Evolutionary conservation across 1,139 yeast genomes (phyloP).

Genomic region (Candida mesenterica): DNA sequence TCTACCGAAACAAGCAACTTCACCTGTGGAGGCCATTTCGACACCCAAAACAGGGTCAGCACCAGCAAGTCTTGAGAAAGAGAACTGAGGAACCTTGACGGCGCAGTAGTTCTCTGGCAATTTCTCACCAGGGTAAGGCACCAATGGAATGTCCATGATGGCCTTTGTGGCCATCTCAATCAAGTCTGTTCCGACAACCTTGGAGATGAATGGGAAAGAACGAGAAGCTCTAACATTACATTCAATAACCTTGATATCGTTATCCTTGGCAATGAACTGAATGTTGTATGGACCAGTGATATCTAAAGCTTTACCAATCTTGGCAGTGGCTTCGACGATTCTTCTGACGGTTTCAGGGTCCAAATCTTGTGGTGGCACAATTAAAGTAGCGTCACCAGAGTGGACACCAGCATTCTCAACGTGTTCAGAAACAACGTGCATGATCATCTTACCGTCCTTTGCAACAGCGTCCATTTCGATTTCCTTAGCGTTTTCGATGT

Average conservation of each 20-base stretch:
- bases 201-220: constrained; percentile 97
- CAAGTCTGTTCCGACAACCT: constrained; percentile 94
- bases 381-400: constrained; percentile 97
- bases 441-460: constrained; percentile 85
- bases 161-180: constrained; percentile 98
- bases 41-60: constrained; percentile 99
- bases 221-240: constrained; percentile 98
- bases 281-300: constrained; percentile 98
- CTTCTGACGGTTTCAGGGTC: constrained; percentile 88
- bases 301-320: constrained; percentile 92
- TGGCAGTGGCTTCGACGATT: constrained; percentile 93
- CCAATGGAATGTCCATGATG: constrained; percentile 81
- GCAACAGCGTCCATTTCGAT: constrained; percentile 99
- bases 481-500: constrained; percentile 96
- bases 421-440: constrained; percentile 98
- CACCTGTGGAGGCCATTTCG: constrained; percentile 99
- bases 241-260: constrained; percentile 94
- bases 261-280: constrained; percentile 91
- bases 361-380: constrained; percentile 96
- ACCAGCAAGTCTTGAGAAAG: constrained; percentile 96
- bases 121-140: constrained; percentile 85
- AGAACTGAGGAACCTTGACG: constrained; percentile 96
- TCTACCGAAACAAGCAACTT: constrained; percentile 95
- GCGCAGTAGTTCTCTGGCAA: constrained; percentile 95
- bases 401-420: constrained; percentile 99